Evolutionary conservation across 331 rosid species (phyloP).

Genomic region (Phaseolus coccineus): DNA sequence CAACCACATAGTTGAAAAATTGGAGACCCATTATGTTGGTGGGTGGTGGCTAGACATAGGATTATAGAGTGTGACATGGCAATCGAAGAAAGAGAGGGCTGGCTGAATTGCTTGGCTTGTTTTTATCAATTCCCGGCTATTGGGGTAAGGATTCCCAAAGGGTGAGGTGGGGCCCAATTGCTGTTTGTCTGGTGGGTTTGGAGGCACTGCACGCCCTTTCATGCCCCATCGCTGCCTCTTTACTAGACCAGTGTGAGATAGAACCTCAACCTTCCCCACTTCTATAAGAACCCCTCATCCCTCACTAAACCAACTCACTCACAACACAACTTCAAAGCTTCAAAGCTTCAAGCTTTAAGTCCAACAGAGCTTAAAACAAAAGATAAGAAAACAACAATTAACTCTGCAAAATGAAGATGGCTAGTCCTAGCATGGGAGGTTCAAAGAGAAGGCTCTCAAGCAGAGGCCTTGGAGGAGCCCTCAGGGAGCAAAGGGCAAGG

Average conservation of each 20-base stretch:
- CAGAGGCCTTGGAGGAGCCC: constrained; percentile 86
- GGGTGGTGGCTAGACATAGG: constrained; percentile 57
- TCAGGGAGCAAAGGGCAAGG: constrained; percentile 85
- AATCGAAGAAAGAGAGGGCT: constrained; percentile 34
- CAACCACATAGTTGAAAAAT: constrained; percentile 34
- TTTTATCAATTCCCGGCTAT: constrained; percentile 45
- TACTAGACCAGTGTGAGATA: constrained; percentile 55
- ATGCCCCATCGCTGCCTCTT: constrained; percentile 73
- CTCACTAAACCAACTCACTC: constrained; percentile 41
- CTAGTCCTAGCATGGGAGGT: constrained; percentile 53
- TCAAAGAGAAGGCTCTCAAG: constrained; percentile 79
- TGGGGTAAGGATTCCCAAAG: constrained; percentile 58
- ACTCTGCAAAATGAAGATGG: constrained; percentile 69
- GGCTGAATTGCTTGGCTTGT: constrained; percentile 51
- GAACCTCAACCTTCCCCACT: constrained; percentile 49
- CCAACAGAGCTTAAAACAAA: neutral
- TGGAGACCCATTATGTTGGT: constrained; percentile 63
- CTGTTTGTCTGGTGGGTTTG: constrained; percentile 65
- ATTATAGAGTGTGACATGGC: constrained; percentile 51
- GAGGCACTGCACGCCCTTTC: constrained; percentile 85
- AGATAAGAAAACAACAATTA: neutral
- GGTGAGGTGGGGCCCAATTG: constrained; percentile 63
- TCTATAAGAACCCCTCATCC: constrained; percentile 57
- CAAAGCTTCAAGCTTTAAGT: neutral
- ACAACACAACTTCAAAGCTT: constrained; percentile 36